Base-by-base conservation (phyloP, 805 yeast species). In the Barnettozyma siamensis region DNA sequence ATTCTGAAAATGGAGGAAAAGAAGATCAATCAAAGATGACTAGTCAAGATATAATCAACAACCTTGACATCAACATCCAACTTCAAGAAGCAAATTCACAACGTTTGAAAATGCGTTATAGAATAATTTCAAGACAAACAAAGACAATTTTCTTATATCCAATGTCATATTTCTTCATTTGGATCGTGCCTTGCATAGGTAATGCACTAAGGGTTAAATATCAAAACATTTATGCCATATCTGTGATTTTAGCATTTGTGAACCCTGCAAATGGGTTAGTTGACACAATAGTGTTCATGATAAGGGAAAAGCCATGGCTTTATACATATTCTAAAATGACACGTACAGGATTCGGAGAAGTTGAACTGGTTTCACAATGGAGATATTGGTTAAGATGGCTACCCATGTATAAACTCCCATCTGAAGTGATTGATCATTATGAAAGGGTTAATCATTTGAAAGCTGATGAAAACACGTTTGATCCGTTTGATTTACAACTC, bases 141-240 rank as follows among this genome's bases (percentile, higher is more conserved):
- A 79, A 79, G 53, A 71, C 82, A 26, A 81, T 88, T 36, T 87
- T 88, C 60, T 70, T 88, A 35, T 88, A 88, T 57, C 97, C 97
- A 3, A 64, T 83, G 32, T 83, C 95, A 2, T 88, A 87, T 60
- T 69, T 87, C 43, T 68, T 83, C 21, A 62, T 88, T 35, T 88
- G 97, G 97, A 55, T 82, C 17, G 80, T 84, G 48, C 96, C 96
- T 2, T 74, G 86, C 45, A 72, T 81, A 5, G 67, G 76, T 28
- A 84, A 83, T 52, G 68, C 78, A 42, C 69, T 86, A 9, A 78
- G 74, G 42, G 57, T 70, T 17, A 33, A 45, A 1, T 67, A 72
- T 44, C 75, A 76, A 1, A 76, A 83, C 2, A 67, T 75, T 8
- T 71, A 72, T 44, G 82, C 91, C 82, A 60, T 86, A 31, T 72